Conservation (phyloP, 148 eudicot species). For the Rhododendron molle region DNA sequence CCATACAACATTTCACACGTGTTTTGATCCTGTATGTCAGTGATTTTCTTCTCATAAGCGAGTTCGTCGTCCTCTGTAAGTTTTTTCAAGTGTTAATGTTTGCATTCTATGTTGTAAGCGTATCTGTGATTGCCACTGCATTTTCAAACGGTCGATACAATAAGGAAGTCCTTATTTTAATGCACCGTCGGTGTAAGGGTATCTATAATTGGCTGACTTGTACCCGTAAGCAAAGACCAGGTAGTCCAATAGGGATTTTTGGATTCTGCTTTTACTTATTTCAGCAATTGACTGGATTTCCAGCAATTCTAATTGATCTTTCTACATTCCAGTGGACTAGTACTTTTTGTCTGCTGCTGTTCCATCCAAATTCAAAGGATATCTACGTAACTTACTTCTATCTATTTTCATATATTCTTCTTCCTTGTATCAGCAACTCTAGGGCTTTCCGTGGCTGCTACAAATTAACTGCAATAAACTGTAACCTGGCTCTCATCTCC, state of each 20-base stretch:
- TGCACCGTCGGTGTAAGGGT: not conserved
- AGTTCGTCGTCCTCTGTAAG: not conserved
- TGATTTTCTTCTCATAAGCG: not conserved
- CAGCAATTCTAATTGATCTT: not conserved
- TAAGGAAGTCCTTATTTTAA: not conserved
- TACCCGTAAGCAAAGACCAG: not conserved
- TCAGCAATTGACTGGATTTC: not conserved
- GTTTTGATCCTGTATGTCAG: too few species aligned
- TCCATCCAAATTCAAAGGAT: not conserved
- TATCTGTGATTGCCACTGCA: not conserved
- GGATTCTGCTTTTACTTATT: not conserved
- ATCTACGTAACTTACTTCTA: not conserved
- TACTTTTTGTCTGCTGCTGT: not conserved
- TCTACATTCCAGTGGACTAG: not conserved
- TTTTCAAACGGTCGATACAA: not conserved
- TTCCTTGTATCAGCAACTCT: not conserved
- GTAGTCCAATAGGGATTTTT: not conserved
- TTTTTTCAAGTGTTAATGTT: not conserved
- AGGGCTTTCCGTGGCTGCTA: not conserved
- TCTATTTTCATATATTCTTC: not conserved
- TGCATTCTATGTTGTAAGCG: not conserved
- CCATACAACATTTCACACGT: not conserved
- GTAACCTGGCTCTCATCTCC: not conserved
- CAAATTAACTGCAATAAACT: not conserved
- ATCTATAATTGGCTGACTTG: not conserved